Percentiles rank a stretch among this genome's conserved stretches.
Evolutionary conservation across 495 filamentous ascomycete species (phyloP).

Genomic region (Xylaria intraflava): DNA sequence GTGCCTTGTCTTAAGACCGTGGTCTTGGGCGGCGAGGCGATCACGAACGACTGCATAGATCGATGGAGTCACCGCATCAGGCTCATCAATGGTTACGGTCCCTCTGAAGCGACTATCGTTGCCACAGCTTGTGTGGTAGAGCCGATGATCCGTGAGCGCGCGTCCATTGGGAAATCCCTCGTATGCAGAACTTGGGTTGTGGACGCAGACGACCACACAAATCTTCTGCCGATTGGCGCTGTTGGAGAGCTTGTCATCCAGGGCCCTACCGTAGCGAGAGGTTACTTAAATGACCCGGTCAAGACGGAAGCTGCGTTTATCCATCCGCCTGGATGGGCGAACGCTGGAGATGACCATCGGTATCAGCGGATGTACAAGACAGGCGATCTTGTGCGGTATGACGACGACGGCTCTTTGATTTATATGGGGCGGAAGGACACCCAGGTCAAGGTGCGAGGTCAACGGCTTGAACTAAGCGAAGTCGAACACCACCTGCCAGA

Average conservation of each 20-base stretch:
- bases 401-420: slow-evolving; percentile 1
- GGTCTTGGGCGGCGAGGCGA: slow-evolving; percentile 49
- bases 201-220: slow-evolving; percentile 52
- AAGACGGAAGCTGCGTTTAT: slow-evolving; percentile 15
- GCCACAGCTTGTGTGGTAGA: neutral
- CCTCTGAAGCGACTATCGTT: slow-evolving; percentile 33
- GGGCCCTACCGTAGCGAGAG: slow-evolving; percentile 41
- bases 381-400: slow-evolving; percentile 36
- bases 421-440: slow-evolving; percentile 5
- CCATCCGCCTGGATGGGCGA: neutral
- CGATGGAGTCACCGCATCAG: slow-evolving; percentile 38
- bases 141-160: neutral
- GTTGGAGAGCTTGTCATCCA: slow-evolving; percentile 47
- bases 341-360: neutral
- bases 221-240: slow-evolving; percentile 28
- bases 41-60: slow-evolving; percentile 41
- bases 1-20: slow-evolving; percentile 44
- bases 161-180: neutral
- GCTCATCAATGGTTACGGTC: slow-evolving; percentile 26
- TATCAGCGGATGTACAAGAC: slow-evolving; percentile 43
- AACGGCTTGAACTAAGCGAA: slow-evolving; percentile 38
- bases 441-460: slow-evolving; percentile 21
- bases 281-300: slow-evolving; percentile 33
- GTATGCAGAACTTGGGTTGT: slow-evolving; percentile 39
- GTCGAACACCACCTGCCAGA: slow-evolving; percentile 22